phyloP scores from a whole-genome alignment of 805 yeast species.

The Myxozyma nipponensis region DNA sequence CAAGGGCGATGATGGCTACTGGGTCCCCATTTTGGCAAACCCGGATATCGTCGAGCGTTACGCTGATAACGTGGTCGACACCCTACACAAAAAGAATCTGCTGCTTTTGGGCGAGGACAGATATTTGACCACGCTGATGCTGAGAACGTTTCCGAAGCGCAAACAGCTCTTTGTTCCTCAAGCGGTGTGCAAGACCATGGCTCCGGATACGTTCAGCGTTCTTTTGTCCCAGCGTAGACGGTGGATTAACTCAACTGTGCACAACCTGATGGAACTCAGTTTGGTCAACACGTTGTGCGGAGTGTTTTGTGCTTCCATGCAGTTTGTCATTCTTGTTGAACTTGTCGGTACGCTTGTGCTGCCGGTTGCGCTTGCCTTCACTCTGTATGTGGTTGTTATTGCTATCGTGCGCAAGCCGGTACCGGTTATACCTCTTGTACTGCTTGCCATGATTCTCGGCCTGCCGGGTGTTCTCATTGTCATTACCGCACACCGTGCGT shows the following conservation, averaged over 20 bases:
- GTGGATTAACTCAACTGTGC: constrained; percentile 96
- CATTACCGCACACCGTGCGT: constrained; percentile 69
- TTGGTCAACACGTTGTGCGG: constrained; percentile 88
- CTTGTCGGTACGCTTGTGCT: constrained; percentile 82
- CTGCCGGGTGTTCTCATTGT: constrained; percentile 79
- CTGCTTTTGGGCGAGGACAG: constrained; percentile 88
- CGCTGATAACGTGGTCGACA: constrained; percentile 77
- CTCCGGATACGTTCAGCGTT: constrained; percentile 74
- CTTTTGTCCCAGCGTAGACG: constrained; percentile 90
- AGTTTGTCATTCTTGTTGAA: constrained; percentile 80
- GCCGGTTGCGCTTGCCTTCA: constrained; percentile 83
- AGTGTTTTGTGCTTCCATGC: constrained; percentile 93
- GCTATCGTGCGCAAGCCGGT: constrained; percentile 74
- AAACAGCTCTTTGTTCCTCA: constrained; percentile 83
- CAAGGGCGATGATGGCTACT: constrained; percentile 68
- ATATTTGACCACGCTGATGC: constrained; percentile 78
- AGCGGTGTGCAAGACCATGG: constrained; percentile 89
- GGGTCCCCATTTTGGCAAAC: constrained; percentile 93
- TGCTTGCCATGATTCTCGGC: constrained; percentile 77
- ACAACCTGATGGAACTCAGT: constrained; percentile 83
- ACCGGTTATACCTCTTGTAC: constrained; percentile 69
- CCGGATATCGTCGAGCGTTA: constrained; percentile 92
- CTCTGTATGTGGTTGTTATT: constrained; percentile 69
- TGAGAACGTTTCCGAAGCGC: constrained; percentile 83
- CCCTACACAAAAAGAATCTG: constrained; percentile 82